phyloP scores from a whole-genome alignment of 1,139 yeast genomes.

The Protomyces macrosporus region DNA sequence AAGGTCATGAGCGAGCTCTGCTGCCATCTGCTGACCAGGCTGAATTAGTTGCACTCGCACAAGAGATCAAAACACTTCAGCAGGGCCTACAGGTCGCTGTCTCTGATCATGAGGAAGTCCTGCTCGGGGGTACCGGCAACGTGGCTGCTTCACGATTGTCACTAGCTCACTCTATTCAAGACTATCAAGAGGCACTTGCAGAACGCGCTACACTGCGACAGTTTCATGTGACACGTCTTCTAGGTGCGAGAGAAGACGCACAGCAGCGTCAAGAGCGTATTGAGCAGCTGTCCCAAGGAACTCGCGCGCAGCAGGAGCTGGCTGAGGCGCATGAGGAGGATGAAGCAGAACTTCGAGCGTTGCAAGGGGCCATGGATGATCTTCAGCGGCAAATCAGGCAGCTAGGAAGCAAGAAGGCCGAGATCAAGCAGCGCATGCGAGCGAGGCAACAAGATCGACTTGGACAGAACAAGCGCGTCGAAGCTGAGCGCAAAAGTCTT shows the following conservation, averaged over 20 bases:
- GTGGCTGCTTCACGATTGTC: background rate
- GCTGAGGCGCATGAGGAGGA: background rate
- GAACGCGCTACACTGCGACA: background rate
- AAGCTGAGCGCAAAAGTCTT: background rate
- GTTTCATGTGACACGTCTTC: background rate
- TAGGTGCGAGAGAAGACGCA: background rate
- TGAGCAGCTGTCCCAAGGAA: background rate
- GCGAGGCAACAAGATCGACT: background rate
- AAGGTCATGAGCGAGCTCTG: no score
- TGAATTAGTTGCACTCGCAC: no score
- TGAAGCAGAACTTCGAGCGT: background rate
- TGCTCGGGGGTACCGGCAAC: background rate
- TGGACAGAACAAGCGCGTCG: background rate
- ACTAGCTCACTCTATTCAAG: background rate
- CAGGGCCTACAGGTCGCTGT: background rate
- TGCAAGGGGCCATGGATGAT: background rate
- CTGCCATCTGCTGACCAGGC: no score
- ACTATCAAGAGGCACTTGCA: background rate
- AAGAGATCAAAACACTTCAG: no score
- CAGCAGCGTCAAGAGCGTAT: background rate
- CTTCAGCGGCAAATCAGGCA: background rate
- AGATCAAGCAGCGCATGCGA: background rate
- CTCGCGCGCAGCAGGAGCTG: background rate
- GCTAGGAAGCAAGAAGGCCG: background rate
- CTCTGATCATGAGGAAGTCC: background rate